These are phyloP conservation scores for Botrytis byssoidea DNA, from an alignment of 2,329 filamentous ascomycete genomes.

Conservation along the genomic window DNA sequence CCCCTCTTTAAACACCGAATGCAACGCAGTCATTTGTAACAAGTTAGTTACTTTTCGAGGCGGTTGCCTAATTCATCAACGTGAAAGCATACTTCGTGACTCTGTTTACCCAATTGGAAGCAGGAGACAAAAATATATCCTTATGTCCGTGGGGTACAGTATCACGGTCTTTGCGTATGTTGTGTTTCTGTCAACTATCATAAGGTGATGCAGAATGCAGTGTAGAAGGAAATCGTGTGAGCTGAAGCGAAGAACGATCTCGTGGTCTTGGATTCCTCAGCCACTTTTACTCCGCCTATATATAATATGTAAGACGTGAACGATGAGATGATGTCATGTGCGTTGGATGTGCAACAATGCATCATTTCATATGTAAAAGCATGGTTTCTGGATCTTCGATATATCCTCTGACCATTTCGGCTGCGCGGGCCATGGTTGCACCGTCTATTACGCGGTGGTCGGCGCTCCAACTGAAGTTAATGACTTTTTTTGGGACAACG, in stretches of 20 bases:
- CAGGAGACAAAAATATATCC: not conserved
- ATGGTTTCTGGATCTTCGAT: conserved; percentile 86
- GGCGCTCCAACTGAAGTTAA: conserved; percentile 94
- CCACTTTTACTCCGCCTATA: not conserved
- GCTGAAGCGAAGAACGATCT: conserved; percentile 11
- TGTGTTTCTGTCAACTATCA: conserved; percentile 3
- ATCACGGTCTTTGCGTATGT: not conserved
- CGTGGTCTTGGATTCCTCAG: not conserved
- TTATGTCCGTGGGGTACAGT: not conserved
- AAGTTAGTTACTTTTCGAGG: not conserved
- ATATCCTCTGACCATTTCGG: conserved; percentile 72
- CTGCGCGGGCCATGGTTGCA: conserved; percentile 88
- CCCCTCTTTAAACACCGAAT: not conserved
- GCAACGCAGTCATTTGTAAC: conserved; percentile 1
- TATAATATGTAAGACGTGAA: not conserved
- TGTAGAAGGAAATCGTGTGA: not conserved
- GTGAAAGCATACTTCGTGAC: conserved; percentile 8
- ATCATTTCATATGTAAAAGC: conserved; percentile 75
- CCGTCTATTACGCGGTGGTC: conserved; percentile 94
- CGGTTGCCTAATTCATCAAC: conserved; percentile 9
- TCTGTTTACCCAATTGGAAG: conserved; percentile 7
- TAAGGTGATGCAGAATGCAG: conserved; percentile 2
- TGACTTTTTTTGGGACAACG: conserved; percentile 74
- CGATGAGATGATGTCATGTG: conserved; percentile 6
- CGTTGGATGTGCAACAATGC: not conserved